A percentile compares a stretch with the other conserved stretches of the same genome.
phyloP scores from a whole-genome alignment of 768 basidiomycete genomes.

The Boletus vinaceobasis region DNA sequence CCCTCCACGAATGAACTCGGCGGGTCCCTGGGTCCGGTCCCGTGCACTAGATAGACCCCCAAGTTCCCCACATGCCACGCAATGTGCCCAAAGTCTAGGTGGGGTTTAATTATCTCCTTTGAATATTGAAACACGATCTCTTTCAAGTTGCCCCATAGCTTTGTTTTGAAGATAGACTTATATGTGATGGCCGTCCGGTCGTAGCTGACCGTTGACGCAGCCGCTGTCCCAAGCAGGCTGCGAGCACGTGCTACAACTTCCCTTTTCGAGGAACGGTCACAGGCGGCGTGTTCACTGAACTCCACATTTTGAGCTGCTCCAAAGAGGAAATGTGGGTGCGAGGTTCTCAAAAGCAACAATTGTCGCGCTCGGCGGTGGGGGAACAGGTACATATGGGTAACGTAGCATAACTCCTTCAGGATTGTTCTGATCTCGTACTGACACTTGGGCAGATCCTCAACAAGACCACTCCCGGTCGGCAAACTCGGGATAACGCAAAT shows the following conservation, averaged over 20 bases:
- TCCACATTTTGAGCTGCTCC: neutral
- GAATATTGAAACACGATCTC: neutral
- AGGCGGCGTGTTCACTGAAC: neutral
- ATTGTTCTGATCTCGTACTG: slow-evolving; percentile 25
- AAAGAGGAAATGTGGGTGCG: slow-evolving; percentile 1
- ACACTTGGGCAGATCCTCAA: slow-evolving; percentile 18
- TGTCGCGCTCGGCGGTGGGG: neutral
- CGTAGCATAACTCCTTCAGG: slow-evolving; percentile 34
- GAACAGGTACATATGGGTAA: slow-evolving; percentile 16
- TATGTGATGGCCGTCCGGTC: neutral
- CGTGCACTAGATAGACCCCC: neutral
- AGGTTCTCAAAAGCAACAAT: slow-evolving; percentile 1
- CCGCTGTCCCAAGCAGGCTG: neutral
- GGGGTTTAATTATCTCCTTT: neutral
- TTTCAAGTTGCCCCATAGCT: neutral
- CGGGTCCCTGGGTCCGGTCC: slow-evolving; percentile 2
- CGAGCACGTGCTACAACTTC: neutral
- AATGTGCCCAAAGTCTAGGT: neutral
- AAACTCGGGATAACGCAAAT: neutral
- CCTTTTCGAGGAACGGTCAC: neutral
- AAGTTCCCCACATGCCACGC: neutral
- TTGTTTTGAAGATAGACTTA: neutral
- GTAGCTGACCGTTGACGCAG: neutral
- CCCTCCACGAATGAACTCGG: neutral
- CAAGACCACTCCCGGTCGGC: neutral